Conservation (phyloP, 2,329 filamentous ascomycete genomes). For the Xylariaceae sp. region DNA sequence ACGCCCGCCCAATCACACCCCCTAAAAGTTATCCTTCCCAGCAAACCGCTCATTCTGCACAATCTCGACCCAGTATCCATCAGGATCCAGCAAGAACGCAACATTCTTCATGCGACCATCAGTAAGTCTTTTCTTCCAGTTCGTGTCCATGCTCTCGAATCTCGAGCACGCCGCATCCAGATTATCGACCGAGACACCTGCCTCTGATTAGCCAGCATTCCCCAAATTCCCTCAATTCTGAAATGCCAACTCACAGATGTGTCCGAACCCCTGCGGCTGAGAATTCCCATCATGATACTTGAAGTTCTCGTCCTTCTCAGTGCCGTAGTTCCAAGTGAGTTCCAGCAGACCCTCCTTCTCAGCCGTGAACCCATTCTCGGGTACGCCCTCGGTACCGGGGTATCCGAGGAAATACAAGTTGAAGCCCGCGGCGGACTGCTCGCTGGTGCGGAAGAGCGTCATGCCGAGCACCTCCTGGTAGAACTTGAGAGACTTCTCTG, state of each 20-base stretch:
- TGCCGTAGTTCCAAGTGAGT: conserved; percentile 80
- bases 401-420: conserved; percentile 95
- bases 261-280: conserved; percentile 89
- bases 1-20: not conserved
- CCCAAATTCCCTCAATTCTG: not conserved
- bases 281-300: conserved; percentile 91
- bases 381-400: conserved; percentile 51
- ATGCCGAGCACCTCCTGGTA: conserved; percentile 89
- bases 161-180: conserved; percentile 82
- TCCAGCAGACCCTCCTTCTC: conserved; percentile 82
- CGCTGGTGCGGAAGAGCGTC: conserved; percentile 70
- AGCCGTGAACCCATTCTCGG: conserved; percentile 56
- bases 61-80: conserved; percentile 52
- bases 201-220: not conserved
- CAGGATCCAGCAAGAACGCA: conserved; percentile 86
- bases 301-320: conserved; percentile 81
- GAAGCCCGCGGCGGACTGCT: conserved; percentile 71
- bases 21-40: conserved; percentile 51
- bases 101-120: conserved; percentile 93
- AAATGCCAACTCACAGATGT: conserved; percentile 66
- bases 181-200: conserved; percentile 79
- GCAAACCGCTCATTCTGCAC: conserved; percentile 74
- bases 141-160: conserved; percentile 77
- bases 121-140: conserved; percentile 93
- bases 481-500: conserved; percentile 70